Base-by-base conservation (phyloP, 1,139 yeast species). In the Suhomyces chickasaworum region DNA sequence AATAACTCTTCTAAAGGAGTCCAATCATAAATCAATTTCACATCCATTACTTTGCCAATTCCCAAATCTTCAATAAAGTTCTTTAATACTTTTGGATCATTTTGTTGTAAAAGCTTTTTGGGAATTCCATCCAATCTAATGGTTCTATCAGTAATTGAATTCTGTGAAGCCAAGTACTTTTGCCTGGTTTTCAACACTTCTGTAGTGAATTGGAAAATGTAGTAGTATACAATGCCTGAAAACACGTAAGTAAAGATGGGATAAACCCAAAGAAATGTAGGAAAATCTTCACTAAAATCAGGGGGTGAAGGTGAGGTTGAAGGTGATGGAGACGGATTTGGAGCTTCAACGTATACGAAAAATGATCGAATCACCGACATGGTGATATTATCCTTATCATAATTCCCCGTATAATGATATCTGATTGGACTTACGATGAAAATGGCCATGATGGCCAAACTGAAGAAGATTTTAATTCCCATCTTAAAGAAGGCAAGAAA, bases 61-160 rank as follows among this genome's bases (percentile, higher is more conserved):
- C 84, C 84, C 53, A 83, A 64, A 41, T 77, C 81, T 59, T 83
- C 86, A 41, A 83, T 75, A 55, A 83, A 83, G 29, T 61, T 60
- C 48, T 78, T 80, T 45, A 83, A 65, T 8, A 66, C 63, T 12
- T 50, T 51, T 1, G 76, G 74, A 37, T 71, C 72, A 20, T 68
- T 65, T 45, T 71, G 75, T 41, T 67, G 67, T 45, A 73, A 56
- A 49, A 80, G 59, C 39, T 66, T 61, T 40, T 64, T 68, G 0
- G 86, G 86, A 30, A 81, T 73, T 7, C 78, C 78, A 32, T 73
- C 73, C 15, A 75, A 54, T 42, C 75, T 66, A 21, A 75, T 67
- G n/a, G 79, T 74, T 47, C 78, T 58, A 53, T 75, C 80, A 7
- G 79, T 74, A 44, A 75, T 66, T 41, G 77, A 70, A 53, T 70